Conservation (phyloP, 495 filamentous ascomycete genomes). For the Pseudoneurospora amorphoporcata region DNA sequence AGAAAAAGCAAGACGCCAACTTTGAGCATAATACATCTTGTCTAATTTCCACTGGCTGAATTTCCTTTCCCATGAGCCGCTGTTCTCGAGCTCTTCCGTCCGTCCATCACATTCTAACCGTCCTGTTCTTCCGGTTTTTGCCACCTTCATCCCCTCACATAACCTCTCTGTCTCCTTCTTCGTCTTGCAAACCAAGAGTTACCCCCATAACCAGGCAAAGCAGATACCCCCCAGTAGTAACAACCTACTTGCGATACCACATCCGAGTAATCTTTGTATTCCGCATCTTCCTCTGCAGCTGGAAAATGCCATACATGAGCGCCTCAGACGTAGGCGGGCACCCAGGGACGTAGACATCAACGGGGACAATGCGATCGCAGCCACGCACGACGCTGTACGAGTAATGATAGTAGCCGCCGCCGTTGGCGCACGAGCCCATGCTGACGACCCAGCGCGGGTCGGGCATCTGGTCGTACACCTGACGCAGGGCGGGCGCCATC, state of each 20-base stretch:
- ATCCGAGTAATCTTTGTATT: slow-evolving; percentile 62
- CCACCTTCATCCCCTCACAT: not conserved
- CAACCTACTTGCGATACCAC: slow-evolving; percentile 37
- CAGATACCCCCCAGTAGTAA: not conserved
- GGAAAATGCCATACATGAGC: slow-evolving; percentile 79
- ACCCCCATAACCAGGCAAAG: not conserved
- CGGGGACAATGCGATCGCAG: slow-evolving; percentile 82
- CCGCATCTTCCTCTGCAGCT: slow-evolving; percentile 80
- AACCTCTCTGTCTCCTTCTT: not conserved
- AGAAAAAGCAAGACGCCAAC: not conserved
- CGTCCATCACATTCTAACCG: not conserved
- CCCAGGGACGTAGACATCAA: slow-evolving; percentile 87
- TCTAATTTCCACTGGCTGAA: not conserved
- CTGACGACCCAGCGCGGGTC: slow-evolving; percentile 87
- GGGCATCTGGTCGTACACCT: slow-evolving; percentile 98
- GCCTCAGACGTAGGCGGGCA: slow-evolving; percentile 86
- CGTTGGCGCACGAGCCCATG: slow-evolving; percentile 89
- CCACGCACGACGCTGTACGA: slow-evolving; percentile 81
- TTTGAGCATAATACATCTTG: not conserved
- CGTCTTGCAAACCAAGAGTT: not conserved
- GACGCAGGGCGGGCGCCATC: slow-evolving; percentile 89
- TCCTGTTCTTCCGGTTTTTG: not conserved
- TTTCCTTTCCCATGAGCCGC: not conserved
- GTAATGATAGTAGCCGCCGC: slow-evolving; percentile 91
- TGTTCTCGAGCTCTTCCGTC: not conserved